Conservation (phyloP, 2,329 filamentous ascomycete species). For the Daldinia sp. region DNA sequence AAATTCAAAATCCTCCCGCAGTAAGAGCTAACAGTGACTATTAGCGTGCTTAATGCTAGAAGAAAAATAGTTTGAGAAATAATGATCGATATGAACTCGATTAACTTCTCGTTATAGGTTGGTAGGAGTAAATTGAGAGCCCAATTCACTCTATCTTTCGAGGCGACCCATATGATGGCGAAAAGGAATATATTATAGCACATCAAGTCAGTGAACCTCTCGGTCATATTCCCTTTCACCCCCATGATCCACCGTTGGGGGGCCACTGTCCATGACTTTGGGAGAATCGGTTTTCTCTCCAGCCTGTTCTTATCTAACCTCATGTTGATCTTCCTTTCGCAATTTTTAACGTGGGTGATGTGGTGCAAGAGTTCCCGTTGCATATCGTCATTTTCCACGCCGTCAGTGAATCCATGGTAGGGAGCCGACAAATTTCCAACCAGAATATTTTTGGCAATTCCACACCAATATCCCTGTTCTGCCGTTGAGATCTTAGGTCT, state of each 20-base stretch:
- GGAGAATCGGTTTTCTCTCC: not conserved
- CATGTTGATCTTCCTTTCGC: not conserved
- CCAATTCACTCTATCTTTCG: not conserved
- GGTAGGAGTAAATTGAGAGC: not conserved
- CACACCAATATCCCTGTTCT: not conserved
- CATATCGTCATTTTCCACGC: not conserved
- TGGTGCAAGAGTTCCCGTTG: not conserved
- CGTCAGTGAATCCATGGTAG: not conserved
- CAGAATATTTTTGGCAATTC: not conserved
- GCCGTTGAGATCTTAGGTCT: not conserved
- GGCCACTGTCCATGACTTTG: too few relatives aligned
- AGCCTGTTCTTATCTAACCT: not conserved
- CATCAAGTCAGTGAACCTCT: too few relatives aligned
- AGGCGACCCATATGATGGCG: not conserved
- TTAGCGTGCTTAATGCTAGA: not conserved
- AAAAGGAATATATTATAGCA: not conserved
- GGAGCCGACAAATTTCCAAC: not conserved
- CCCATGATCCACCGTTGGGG: too few relatives aligned
- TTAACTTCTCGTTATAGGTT: not conserved
- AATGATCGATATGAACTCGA: not conserved
- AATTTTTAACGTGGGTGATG: not conserved
- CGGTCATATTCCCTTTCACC: too few relatives aligned
- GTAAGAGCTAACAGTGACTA: not conserved
- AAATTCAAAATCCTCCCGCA: not conserved
- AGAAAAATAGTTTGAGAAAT: too few relatives aligned